Percentiles rank a stretch among this genome's conserved stretches.
Evolutionary conservation across 2,329 filamentous ascomycete genomes (phyloP).

Genomic region (Ascochyta pisi): DNA sequence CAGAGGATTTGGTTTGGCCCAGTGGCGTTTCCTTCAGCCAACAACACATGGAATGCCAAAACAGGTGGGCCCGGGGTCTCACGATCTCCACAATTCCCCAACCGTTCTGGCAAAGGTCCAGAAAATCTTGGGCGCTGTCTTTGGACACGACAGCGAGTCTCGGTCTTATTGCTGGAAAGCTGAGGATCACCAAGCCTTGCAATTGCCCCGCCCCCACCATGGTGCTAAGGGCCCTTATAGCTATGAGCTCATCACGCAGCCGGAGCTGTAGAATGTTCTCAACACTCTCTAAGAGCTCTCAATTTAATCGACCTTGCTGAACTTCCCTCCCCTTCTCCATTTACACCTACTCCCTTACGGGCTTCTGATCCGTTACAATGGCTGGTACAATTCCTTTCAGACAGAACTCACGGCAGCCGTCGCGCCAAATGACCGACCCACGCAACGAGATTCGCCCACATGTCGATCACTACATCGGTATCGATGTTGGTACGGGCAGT

Average conservation of each 20-base stretch:
- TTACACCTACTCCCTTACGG: not conserved
- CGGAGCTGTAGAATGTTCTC: slow-evolving; percentile 36
- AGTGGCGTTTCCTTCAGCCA: slow-evolving; percentile 34
- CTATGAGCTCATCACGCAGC: slow-evolving; percentile 49
- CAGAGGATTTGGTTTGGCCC: slow-evolving; percentile 3
- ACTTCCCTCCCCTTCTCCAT: not conserved
- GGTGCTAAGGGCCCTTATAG: slow-evolving; percentile 32
- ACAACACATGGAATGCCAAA: slow-evolving; percentile 30
- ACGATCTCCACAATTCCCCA: slow-evolving; percentile 41
- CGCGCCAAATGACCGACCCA: slow-evolving; percentile 58
- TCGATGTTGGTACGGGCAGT: slow-evolving; percentile 96
- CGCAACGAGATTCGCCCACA: slow-evolving; percentile 65
- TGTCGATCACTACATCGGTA: slow-evolving; percentile 74
- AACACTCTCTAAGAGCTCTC: slow-evolving; percentile 35
- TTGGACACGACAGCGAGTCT: slow-evolving; percentile 16
- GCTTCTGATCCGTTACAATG: slow-evolving; percentile 24
- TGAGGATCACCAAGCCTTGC: slow-evolving; percentile 29
- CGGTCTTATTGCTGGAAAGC: slow-evolving; percentile 26
- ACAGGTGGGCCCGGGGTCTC: slow-evolving; percentile 40
- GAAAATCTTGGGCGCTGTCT: slow-evolving; percentile 27
- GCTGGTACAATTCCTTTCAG: slow-evolving; percentile 35
- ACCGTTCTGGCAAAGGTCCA: slow-evolving; percentile 27
- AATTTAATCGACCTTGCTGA: slow-evolving; percentile 3
- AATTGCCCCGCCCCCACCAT: slow-evolving; percentile 45
- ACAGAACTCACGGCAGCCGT: slow-evolving; percentile 41